These are phyloP conservation scores for Endocarpon pusillum DNA, from an alignment of 495 filamentous ascomycete genomes.

Conservation along the genomic window DNA sequence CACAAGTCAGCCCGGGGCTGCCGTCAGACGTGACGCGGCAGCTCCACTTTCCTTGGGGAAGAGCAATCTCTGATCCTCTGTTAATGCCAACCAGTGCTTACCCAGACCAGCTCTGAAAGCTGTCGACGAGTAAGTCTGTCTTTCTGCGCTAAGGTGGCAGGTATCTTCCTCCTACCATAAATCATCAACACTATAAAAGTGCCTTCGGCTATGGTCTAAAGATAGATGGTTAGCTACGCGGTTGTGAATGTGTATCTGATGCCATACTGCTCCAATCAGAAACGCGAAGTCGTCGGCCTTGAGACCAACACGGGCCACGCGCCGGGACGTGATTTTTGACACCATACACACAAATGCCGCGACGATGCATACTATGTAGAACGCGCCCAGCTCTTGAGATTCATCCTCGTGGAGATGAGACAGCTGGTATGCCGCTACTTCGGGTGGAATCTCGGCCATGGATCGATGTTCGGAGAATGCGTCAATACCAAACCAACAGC, in stretches of 20 bases:
- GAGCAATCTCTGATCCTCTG: not conserved
- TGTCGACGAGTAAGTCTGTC: not conserved
- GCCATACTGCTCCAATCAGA: not conserved
- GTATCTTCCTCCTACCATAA: not conserved
- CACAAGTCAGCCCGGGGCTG: too few species aligned
- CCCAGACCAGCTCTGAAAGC: not conserved
- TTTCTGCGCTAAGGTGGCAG: too few species aligned
- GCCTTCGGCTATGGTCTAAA: not conserved
- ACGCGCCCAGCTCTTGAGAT: not conserved
- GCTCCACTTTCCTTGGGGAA: constrained; percentile 1
- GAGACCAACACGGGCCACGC: not conserved
- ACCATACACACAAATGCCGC: not conserved
- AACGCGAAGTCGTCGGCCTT: not conserved
- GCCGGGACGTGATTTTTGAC: not conserved
- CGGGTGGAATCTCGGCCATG: too few species aligned
- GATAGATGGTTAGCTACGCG: not conserved
- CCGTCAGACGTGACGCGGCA: too few species aligned
- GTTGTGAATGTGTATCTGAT: too few species aligned
- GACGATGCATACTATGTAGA: constrained; percentile 1
- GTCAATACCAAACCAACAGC: too few species aligned
- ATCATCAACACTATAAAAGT: not conserved
- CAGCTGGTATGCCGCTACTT: not conserved
- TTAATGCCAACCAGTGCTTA: constrained; percentile 1
- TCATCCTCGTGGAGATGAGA: not conserved
- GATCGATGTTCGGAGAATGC: too few species aligned